These are phyloP conservation scores for Fusarium penzigii DNA, from an alignment of 2,329 filamentous ascomycete genomes.

Conservation along the genomic window DNA sequence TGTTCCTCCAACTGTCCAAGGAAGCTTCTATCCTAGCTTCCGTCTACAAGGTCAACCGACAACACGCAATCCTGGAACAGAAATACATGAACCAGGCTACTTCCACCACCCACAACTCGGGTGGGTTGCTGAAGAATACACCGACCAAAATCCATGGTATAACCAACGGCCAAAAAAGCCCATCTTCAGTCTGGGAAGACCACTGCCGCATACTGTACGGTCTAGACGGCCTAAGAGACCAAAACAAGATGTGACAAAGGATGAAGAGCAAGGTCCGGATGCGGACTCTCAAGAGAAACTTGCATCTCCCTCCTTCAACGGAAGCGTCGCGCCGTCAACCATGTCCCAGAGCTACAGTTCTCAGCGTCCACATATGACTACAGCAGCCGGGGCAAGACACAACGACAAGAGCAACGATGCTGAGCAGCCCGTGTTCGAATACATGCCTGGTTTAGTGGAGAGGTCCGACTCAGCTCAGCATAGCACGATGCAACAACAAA, in stretches of 20 bases:
- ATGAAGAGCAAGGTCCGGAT: constrained; percentile 16
- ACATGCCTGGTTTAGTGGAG: neutral
- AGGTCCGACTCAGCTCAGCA: neutral
- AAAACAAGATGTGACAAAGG: constrained; percentile 1
- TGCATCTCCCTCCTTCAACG: too few relatives aligned
- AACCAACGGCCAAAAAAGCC: constrained; percentile 14
- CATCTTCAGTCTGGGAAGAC: constrained; percentile 21
- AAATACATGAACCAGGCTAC: too few relatives aligned
- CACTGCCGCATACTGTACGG: constrained; percentile 18
- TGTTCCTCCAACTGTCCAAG: too few relatives aligned
- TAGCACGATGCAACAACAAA: constrained; percentile 1
- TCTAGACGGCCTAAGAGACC: constrained; percentile 6
- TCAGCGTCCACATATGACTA: neutral
- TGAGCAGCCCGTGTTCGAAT: constrained; percentile 12
- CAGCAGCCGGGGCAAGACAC: constrained; percentile 7
- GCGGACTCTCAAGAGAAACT: constrained; percentile 1
- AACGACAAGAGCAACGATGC: constrained; percentile 13
- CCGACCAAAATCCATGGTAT: constrained; percentile 23
- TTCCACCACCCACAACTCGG: too few relatives aligned
- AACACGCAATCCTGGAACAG: too few relatives aligned
- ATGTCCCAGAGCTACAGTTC: too few relatives aligned
- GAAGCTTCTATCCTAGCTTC: too few relatives aligned
- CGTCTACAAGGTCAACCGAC: too few relatives aligned
- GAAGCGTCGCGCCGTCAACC: too few relatives aligned
- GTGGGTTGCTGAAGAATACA: constrained; percentile 10